Conservation (phyloP, 2,329 filamentous ascomycete species). For the Sclerotinia minor region DNA sequence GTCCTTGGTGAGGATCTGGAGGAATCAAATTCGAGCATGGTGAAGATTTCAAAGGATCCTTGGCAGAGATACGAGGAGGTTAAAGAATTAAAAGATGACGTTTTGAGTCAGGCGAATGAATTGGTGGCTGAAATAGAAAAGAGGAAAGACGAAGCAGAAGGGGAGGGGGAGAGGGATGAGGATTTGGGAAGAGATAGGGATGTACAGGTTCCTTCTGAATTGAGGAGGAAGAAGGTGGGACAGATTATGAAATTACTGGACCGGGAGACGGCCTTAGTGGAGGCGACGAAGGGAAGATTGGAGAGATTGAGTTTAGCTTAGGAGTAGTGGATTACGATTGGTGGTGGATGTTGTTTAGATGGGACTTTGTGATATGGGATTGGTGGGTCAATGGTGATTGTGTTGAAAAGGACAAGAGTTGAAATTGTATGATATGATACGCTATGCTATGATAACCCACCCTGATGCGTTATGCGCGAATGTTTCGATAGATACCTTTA, state of each 20-base stretch:
- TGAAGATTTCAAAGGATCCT: constrained; percentile 46
- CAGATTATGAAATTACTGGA: constrained; percentile 65
- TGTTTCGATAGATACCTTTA: constrained; percentile 9
- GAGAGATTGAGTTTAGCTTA: constrained; percentile 51
- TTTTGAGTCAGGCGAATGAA: constrained; percentile 38
- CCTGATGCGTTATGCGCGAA: neutral
- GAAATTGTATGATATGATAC: constrained; percentile 8
- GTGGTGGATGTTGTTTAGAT: neutral
- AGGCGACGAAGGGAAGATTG: constrained; percentile 63
- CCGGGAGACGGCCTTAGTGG: constrained; percentile 66
- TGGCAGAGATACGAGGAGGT: constrained; percentile 59
- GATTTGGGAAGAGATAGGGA: constrained; percentile 30
- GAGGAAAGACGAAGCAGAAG: neutral
- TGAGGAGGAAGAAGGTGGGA: constrained; percentile 62
- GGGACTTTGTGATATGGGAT: neutral
- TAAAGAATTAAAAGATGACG: constrained; percentile 45
- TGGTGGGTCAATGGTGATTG: too few relatives aligned
- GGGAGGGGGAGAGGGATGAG: constrained; percentile 25
- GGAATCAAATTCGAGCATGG: constrained; percentile 7
- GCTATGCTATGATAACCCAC: neutral
- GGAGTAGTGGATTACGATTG: neutral
- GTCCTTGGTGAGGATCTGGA: constrained; percentile 35
- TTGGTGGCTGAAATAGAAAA: constrained; percentile 9
- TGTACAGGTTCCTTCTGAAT: constrained; percentile 55
- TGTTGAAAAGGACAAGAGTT: neutral